These are phyloP conservation scores for Byssoonygena ceratinophila DNA, from an alignment of 2,329 filamentous ascomycete genomes.

Conservation along the genomic window DNA sequence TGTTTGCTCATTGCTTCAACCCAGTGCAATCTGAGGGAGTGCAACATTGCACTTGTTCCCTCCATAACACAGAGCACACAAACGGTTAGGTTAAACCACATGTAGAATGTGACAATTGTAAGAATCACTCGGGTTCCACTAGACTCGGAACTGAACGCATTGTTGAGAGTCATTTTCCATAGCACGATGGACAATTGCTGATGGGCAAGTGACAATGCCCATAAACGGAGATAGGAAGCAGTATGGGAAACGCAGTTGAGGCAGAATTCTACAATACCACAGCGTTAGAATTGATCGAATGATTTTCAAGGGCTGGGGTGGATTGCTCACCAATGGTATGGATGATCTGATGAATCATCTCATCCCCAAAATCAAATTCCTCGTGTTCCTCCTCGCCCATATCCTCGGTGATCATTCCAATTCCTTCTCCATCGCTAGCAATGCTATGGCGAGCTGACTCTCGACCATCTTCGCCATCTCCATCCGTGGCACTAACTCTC, in stretches of 20 bases:
- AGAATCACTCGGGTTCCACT: slow-evolving; percentile 64
- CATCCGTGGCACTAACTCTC: slow-evolving; percentile 79
- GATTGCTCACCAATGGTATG: slow-evolving; percentile 78
- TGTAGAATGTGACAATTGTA: slow-evolving; percentile 69
- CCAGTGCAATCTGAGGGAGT: slow-evolving; percentile 85
- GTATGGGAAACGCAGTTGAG: slow-evolving; percentile 98
- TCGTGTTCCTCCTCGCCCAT: slow-evolving; percentile 72
- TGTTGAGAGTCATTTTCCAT: slow-evolving; percentile 88
- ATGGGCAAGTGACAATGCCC: slow-evolving; percentile 93
- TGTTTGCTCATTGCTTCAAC: slow-evolving; percentile 98
- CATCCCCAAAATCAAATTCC: slow-evolving; percentile 93
- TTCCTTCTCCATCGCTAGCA: slow-evolving; percentile 67
- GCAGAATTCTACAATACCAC: slow-evolving; percentile 66
- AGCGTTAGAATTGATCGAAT: slow-evolving; percentile 20
- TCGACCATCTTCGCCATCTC: slow-evolving; percentile 62
- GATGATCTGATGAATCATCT: slow-evolving; percentile 98
- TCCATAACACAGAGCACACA: slow-evolving; percentile 86
- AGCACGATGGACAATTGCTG: slow-evolving; percentile 94
- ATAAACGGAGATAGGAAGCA: slow-evolving; percentile 94
- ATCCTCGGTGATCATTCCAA: slow-evolving; percentile 81
- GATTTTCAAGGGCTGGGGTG: not conserved
- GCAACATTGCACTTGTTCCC: slow-evolving; percentile 89
- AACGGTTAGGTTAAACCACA: slow-evolving; percentile 81
- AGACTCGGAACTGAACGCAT: slow-evolving; percentile 54
- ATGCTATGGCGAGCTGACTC: slow-evolving; percentile 57